Evolutionary conservation across 768 basidiomycete species (phyloP).

Genomic region (Kwoniella sp.): DNA sequence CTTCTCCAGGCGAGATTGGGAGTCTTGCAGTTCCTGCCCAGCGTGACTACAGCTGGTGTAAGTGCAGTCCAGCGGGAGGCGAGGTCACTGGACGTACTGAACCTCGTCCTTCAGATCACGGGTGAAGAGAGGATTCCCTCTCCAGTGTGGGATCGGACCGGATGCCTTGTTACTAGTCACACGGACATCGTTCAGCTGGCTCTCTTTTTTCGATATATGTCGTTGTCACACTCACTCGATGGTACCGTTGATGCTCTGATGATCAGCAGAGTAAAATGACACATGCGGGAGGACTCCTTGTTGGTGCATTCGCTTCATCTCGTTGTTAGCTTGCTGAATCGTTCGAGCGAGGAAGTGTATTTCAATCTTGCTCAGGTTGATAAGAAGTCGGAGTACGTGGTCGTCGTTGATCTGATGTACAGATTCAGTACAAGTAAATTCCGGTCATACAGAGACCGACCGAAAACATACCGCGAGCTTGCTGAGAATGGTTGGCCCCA

Average conservation of each 20-base stretch:
- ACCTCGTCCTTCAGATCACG: slow-evolving; percentile 7
- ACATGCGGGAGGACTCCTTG: background rate
- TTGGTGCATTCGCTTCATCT: slow-evolving; percentile 36
- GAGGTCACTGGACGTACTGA: slow-evolving; percentile 15
- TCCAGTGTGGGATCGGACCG: slow-evolving; percentile 13
- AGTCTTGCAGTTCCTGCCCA: background rate
- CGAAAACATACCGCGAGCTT: slow-evolving; percentile 63
- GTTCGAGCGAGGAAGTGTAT: slow-evolving; percentile 61
- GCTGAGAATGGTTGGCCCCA: slow-evolving; percentile 70
- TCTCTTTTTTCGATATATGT: background rate
- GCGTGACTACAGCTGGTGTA: slow-evolving; percentile 1
- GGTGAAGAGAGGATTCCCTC: slow-evolving; percentile 14
- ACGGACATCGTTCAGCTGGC: background rate
- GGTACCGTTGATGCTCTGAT: slow-evolving; percentile 1
- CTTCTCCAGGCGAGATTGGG: background rate
- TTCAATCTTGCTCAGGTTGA: slow-evolving; percentile 73
- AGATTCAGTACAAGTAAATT: too few species aligned
- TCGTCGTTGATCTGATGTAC: slow-evolving; percentile 52
- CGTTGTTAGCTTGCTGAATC: slow-evolving; percentile 62
- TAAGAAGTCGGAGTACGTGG: slow-evolving; percentile 71
- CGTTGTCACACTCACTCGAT: background rate
- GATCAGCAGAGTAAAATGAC: slow-evolving; percentile 26
- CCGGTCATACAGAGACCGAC: background rate
- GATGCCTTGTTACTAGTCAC: slow-evolving; percentile 12
- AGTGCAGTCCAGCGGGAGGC: too few species aligned